Evolutionary conservation across 306 rosid genomes (phyloP), one percentile per base, ranked within the genome.

Genomic region (Adenanthera pavonina): DNA sequence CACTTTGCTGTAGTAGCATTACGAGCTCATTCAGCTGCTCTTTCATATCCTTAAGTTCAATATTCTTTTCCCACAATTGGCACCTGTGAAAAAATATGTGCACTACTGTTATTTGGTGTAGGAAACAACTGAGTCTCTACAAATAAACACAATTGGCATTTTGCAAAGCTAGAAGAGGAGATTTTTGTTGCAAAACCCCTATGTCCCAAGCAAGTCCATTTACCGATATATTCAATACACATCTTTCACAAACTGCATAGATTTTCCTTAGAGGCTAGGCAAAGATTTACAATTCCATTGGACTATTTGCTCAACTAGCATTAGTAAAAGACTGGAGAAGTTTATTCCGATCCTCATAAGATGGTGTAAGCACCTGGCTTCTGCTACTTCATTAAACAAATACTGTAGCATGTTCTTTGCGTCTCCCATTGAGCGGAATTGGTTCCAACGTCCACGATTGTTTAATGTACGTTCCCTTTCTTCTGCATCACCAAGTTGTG

Each of bases 351-450:
- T 76, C 72, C 68, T 49, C 74, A 65, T 34, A 59, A 57, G 84
- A 73, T 77, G 87, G 67, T 41, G 10, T 78, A 72, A 77, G 75
- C 75, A 92, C 97, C 97, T 92, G 80, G 95, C 82, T 77, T 91
- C 95, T 25, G 85, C 95, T 14, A 90, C 79, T 11, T 83, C 84
- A 71, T 87, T 84, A 81, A 92, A 91, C 88, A 91, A 79, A 86
- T 83, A 76, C 74, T 88, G 97, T 72, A 92, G 91, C 82, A 89
- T 84, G 75, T 78, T 85, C 88, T 92, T 92, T 62, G 95, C 92
- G 52, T 92, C 97, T 79, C 97, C 91, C 88, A 91, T 84, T 75
- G 94, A 84, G 82, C 97, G 97, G 68, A 91, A 77, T 82, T 91
- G 95, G 81, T 83, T 92, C 97, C 93, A 92, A 69, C 92, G 95